phyloP scores from a whole-genome alignment of 2,329 filamentous ascomycete genomes.

The Colletotrichum higginsianum region DNA sequence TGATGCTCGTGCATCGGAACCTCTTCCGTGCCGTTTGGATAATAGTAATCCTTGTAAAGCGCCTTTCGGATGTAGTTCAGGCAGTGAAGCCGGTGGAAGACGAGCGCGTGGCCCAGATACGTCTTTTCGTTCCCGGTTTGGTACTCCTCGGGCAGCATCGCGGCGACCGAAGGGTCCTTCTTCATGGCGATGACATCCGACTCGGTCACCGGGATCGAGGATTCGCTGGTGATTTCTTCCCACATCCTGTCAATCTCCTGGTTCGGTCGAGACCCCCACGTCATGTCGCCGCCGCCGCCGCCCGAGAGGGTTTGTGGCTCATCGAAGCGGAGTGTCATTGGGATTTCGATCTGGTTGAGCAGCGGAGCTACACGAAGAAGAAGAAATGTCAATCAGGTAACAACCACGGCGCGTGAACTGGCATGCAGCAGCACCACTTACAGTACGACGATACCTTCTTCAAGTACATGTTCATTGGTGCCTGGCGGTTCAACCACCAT shows the following conservation, averaged over 20 bases:
- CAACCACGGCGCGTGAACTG: not conserved
- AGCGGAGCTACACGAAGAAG: not conserved
- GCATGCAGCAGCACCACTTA: not conserved
- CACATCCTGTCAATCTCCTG: constrained; percentile 29
- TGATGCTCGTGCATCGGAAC: constrained; percentile 28
- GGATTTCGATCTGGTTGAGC: constrained; percentile 15
- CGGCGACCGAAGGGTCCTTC: constrained; percentile 25
- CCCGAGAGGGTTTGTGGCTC: constrained; percentile 18
- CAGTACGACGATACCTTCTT: constrained; percentile 22
- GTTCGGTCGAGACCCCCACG: constrained; percentile 21
- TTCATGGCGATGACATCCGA: constrained; percentile 9
- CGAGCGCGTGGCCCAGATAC: constrained; percentile 19
- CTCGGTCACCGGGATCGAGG: constrained; percentile 16
- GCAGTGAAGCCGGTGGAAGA: constrained; percentile 29
- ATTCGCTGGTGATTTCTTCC: constrained; percentile 17
- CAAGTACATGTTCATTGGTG: not conserved
- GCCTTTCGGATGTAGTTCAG: constrained; percentile 32
- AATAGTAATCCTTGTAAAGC: constrained; percentile 28
- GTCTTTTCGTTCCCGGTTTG: constrained; percentile 20
- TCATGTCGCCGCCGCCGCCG: constrained; percentile 22
- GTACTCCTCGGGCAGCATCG: constrained; percentile 24
- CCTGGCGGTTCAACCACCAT: not conserved
- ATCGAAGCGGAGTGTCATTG: constrained; percentile 14
- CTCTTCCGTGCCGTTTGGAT: constrained; percentile 24
- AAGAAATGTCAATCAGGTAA: not conserved